Base-by-base conservation (phyloP, 148 eudicot species). In the Suaeda aralocaspica region DNA sequence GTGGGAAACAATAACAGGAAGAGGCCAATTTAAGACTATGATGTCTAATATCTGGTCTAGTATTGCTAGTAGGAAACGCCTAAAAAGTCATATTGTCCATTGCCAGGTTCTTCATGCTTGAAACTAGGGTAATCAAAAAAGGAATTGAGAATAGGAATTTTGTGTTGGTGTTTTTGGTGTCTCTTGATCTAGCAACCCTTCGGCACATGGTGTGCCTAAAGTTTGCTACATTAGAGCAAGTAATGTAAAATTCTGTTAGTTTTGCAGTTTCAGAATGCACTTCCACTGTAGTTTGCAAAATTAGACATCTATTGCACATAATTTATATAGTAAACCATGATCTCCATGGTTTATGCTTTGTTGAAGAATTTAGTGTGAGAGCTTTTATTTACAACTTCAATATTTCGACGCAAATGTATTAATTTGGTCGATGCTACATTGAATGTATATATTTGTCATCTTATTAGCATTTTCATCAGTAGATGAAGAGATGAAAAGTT, bases 51-150 rank as follows among this genome's bases (percentile, higher is more conserved):
- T 89, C 36, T 92, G 88, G 90, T 86, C 88, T 15, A 92, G 79
- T 72, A 76, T 92, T 68, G 87, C 92, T 0, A 88, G 92, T 60
- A 71, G 86, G 79, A 86, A 77, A 76, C 86, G 93, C 29, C 71
- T 84, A 15, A 88, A 87, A 65, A 90, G 86, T 66, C 93, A 84
- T 76, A 86, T 90, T 49, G 85, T 92, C 63, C 93, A 92, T 58
- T 89, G 98, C 75, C 96, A 92, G 66, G 87, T 92, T 72, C 98
- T 92, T 73, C 93, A 80, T 77, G 88, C 91, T 59, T 92, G 90
- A 87, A 52, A 63, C 34, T 46, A 39, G 55, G 65, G 46, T 58
- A 39, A 48, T 1, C 26, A 15, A 70, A 51, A 41, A 36, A 36
- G 41, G 22, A 28, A 36, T 28, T 24, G 13, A 29, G 52, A 53